phyloP scores from a whole-genome alignment of 2,329 filamentous ascomycete genomes.

The Arthrobotrys iridis region DNA sequence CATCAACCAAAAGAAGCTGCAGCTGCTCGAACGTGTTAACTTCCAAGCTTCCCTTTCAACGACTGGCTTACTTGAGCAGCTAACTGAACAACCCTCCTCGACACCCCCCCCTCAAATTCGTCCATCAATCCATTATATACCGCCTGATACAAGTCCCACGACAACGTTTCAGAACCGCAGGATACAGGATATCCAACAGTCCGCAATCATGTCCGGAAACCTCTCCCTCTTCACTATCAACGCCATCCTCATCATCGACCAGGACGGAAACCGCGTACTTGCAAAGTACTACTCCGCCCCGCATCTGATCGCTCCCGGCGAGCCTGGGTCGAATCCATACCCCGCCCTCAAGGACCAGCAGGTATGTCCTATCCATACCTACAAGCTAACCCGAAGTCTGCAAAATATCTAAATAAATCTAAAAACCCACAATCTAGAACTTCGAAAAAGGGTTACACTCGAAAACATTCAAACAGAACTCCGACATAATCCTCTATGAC shows the following conservation, averaged over 20 bases:
- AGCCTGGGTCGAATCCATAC: conserved; percentile 73
- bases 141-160: too few species aligned
- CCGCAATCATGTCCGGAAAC: conserved; percentile 64
- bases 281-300: conserved; percentile 88
- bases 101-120: background rate
- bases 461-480: conserved; percentile 88
- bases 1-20: background rate
- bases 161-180: background rate
- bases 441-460: conserved; percentile 96
- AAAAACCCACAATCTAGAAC: conserved; percentile 60
- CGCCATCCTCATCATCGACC: conserved; percentile 80
- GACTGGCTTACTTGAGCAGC: background rate
- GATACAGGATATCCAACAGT: background rate
- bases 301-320: conserved; percentile 70
- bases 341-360: conserved; percentile 92
- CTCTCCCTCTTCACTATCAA: conserved; percentile 70
- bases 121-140: too few species aligned
- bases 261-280: conserved; percentile 91
- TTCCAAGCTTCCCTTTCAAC: conserved; percentile 8
- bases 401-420: background rate
- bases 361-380: conserved; percentile 42
- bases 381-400: too few species aligned
- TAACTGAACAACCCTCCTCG: conserved; percentile 1
- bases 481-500: conserved; percentile 97
- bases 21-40: conserved; percentile 40